These are phyloP conservation scores for Apiotrichum sp. DNA, from an alignment of 1,284 basidiomycete genomes.

Conservation along the genomic window DNA sequence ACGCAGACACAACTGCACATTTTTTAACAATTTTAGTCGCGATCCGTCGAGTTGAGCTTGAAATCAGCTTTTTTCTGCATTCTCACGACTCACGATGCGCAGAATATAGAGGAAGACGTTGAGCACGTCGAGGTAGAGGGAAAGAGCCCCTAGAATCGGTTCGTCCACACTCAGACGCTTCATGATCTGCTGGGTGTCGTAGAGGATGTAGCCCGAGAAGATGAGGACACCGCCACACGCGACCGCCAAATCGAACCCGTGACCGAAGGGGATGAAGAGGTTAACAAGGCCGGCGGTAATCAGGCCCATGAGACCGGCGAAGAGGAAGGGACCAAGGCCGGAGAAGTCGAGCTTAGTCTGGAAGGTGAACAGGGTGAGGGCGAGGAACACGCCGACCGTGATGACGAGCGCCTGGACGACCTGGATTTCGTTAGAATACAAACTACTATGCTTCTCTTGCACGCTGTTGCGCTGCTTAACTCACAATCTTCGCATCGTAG, in stretches of 20 bases:
- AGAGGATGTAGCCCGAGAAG: constrained; percentile 46
- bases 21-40: not conserved
- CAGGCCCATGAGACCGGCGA: constrained; percentile 44
- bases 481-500: constrained; percentile 42
- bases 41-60: not conserved
- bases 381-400: constrained; percentile 53
- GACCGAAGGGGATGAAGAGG: constrained; percentile 47
- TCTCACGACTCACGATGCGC: constrained; percentile 29
- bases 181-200: constrained; percentile 48
- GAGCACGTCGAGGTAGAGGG: constrained; percentile 36
- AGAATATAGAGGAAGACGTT: constrained; percentile 45
- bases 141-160: constrained; percentile 26
- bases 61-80: not conserved
- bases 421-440: constrained; percentile 15
- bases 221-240: constrained; percentile 42
- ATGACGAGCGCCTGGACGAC: constrained; percentile 53
- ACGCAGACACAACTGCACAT: too few species aligned
- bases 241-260: constrained; percentile 42
- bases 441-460: too few species aligned
- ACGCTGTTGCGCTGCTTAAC: constrained; percentile 4
- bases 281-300: constrained; percentile 38
- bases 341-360: constrained; percentile 48
- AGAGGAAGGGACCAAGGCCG: constrained; percentile 41
- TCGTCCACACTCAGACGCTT: constrained; percentile 47
- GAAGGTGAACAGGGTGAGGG: constrained; percentile 53